These are phyloP conservation scores for Aegle marmelos DNA, from an alignment of 345 rosid species.

Conservation along the genomic window DNA sequence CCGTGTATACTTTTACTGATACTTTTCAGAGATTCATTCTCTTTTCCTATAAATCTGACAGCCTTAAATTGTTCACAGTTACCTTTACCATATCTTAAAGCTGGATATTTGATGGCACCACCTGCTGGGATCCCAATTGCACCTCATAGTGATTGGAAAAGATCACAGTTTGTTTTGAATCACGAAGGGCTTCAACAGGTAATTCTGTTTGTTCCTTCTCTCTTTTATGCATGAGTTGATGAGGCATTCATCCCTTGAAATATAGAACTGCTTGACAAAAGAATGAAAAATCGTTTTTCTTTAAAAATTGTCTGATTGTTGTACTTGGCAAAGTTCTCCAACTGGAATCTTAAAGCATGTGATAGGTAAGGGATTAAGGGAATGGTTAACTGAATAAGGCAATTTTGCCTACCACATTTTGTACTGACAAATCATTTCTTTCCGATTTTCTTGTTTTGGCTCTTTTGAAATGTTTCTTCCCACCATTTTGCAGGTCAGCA, in stretches of 20 bases:
- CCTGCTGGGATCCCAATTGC: constrained; percentile 72
- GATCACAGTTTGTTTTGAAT: constrained; percentile 68
- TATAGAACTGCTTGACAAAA: neutral
- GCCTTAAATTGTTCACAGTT: constrained; percentile 46
- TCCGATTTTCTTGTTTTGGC: neutral
- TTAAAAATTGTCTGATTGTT: neutral
- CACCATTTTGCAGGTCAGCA: constrained; percentile 38
- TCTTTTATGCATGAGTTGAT: neutral
- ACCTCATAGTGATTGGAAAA: constrained; percentile 93
- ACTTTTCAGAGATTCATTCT: neutral
- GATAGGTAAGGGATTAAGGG: neutral
- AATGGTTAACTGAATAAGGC: neutral
- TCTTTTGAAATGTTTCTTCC: neutral
- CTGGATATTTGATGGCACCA: constrained; percentile 78
- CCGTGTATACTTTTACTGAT: neutral
- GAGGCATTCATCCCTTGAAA: neutral
- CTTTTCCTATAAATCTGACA: constrained; percentile 10
- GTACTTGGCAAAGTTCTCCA: neutral
- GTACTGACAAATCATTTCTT: constrained; percentile 2
- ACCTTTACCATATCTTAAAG: constrained; percentile 83
- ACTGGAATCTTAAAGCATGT: neutral
- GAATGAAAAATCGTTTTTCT: neutral
- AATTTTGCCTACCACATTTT: neutral
- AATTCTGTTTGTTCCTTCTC: constrained; percentile 12
- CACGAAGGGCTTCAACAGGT: constrained; percentile 93